phyloP scores from a whole-genome alignment of 805 yeast genomes.

The Candida multigemmis region DNA sequence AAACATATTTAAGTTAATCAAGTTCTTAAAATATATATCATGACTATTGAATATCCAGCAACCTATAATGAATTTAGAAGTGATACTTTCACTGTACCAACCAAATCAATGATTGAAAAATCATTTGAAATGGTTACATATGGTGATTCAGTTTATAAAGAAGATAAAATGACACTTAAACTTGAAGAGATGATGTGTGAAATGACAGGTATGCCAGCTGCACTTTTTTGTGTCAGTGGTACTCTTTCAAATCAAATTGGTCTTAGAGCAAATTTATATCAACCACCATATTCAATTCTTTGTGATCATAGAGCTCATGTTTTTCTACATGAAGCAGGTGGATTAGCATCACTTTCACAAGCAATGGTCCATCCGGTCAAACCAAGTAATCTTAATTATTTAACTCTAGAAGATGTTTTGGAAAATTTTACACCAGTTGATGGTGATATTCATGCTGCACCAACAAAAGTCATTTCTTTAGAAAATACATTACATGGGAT shows the following conservation, averaged over 20 bases:
- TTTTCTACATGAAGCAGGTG: constrained; percentile 32
- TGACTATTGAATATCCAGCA: constrained; percentile 9
- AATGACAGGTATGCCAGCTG: constrained; percentile 31
- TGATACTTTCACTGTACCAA: constrained; percentile 90
- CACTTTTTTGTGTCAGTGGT: constrained; percentile 32
- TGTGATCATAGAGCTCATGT: constrained; percentile 32
- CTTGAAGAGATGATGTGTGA: constrained; percentile 24
- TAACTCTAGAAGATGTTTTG: constrained; percentile 27
- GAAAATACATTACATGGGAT: constrained; percentile 37
- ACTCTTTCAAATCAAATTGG: constrained; percentile 35
- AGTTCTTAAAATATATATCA: constrained; percentile 1
- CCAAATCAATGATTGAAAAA: constrained; percentile 53
- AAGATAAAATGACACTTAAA: constrained; percentile 23
- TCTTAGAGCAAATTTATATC: constrained; percentile 26
- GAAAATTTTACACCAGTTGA: constrained; percentile 31
- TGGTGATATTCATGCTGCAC: constrained; percentile 36
- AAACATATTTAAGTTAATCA: too few relatives aligned
- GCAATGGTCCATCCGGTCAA: constrained; percentile 31
- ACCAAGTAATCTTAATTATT: constrained; percentile 24
- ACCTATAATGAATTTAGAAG: constrained; percentile 33
- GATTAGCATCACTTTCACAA: constrained; percentile 32
- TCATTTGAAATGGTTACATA: constrained; percentile 28
- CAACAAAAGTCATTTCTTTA: constrained; percentile 33
- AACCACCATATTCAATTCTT: constrained; percentile 32
- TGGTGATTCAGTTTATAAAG: constrained; percentile 36